phyloP scores from a whole-genome alignment of 768 basidiomycete genomes.

The Trametes elegans region DNA sequence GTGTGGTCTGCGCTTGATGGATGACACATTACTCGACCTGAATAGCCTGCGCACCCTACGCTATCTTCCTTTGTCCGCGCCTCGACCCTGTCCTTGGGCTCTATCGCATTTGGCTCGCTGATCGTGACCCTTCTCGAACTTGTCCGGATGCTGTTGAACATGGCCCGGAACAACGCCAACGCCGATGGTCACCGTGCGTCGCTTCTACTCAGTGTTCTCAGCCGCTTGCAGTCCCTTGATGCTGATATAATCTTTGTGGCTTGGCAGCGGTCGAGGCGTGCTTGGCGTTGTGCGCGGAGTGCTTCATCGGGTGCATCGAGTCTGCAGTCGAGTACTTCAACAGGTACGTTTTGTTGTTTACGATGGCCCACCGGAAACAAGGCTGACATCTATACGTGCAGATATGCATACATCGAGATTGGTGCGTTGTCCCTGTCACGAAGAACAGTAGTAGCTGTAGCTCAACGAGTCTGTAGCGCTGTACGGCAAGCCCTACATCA shows the following conservation, averaged over 20 bases:
- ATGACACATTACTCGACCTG: neutral
- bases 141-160: conserved; percentile 56
- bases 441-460: neutral
- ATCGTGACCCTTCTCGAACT: conserved; percentile 81
- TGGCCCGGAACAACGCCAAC: conserved; percentile 56
- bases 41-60: conserved; percentile 68
- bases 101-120: conserved; percentile 81
- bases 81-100: conserved; percentile 76
- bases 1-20: too few species aligned
- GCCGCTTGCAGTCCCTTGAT: neutral
- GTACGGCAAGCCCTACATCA: conserved; percentile 81
- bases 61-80: conserved; percentile 69
- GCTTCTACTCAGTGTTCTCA: neutral
- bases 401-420: conserved; percentile 84
- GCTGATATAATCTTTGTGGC: neutral
- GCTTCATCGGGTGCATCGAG: conserved; percentile 73
- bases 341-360: conserved; percentile 41
- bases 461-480: conserved; percentile 45
- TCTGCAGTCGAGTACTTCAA: conserved; percentile 77
- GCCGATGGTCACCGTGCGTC: conserved; percentile 63
- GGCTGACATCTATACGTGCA: conserved; percentile 18
- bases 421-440: conserved; percentile 36
- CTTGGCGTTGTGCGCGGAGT: conserved; percentile 76
- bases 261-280: conserved; percentile 66
- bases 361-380: neutral